These are phyloP conservation scores for Saturnispora ahearnii DNA, from an alignment of 805 yeast genomes.

Conservation along the genomic window DNA sequence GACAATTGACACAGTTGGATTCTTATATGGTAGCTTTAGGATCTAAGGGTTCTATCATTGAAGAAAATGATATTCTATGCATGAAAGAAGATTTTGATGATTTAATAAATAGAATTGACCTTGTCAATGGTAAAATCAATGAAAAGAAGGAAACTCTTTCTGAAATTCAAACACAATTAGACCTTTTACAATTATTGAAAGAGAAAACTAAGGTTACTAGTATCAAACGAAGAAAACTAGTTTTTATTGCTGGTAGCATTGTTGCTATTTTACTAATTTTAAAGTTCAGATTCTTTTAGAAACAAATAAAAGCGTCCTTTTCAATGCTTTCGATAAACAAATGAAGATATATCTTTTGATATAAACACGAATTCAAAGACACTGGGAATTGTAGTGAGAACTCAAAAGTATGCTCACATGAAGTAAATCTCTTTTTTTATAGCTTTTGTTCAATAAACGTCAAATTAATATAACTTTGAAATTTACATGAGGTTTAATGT, in stretches of 20 bases:
- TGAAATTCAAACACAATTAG: conserved; percentile 16
- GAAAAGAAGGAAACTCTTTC: conserved; percentile 18
- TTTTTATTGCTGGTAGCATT: not conserved
- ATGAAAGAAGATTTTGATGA: conserved; percentile 22
- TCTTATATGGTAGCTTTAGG: conserved; percentile 24
- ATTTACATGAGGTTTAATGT: too few relatives aligned
- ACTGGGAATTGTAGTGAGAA: too few relatives aligned
- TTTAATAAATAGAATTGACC: conserved; percentile 21
- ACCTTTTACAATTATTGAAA: conserved; percentile 16
- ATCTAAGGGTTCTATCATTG: conserved; percentile 7
- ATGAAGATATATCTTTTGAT: too few relatives aligned
- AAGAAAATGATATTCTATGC: conserved; percentile 21
- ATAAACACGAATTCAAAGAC: too few relatives aligned
- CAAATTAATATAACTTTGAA: too few relatives aligned
- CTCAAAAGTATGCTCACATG: too few relatives aligned
- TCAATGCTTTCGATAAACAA: too few relatives aligned
- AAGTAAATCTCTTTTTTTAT: not conserved
- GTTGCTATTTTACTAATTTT: not conserved
- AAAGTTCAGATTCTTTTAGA: not conserved
- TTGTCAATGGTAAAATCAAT: conserved; percentile 17
- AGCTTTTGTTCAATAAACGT: not conserved
- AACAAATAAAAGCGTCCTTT: too few relatives aligned
- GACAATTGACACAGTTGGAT: conserved; percentile 22
- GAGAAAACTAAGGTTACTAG: conserved; percentile 10
- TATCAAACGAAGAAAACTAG: conserved; percentile 7